These are phyloP conservation scores for Tagetes patula DNA, from an alignment of 129 eudicot species.

Conservation along the genomic window DNA sequence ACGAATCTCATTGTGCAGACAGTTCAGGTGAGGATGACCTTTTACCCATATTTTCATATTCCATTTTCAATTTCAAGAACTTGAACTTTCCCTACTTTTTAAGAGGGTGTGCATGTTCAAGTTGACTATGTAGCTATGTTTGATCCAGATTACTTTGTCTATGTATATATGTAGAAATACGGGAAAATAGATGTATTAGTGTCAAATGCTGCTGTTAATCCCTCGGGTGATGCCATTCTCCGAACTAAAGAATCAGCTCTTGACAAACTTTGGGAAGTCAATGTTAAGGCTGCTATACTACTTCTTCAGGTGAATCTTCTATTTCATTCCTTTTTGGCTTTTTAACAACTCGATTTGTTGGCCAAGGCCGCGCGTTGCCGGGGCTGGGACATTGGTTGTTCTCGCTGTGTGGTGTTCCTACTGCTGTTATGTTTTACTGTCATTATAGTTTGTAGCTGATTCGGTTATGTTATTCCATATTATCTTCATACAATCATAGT, in stretches of 20 bases:
- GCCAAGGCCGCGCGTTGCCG: too few species aligned
- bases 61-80: not conserved
- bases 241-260: slow-evolving; percentile 71
- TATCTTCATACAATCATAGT: too few species aligned
- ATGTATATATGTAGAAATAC: slow-evolving; percentile 70
- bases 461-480: too few species aligned
- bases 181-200: slow-evolving; percentile 88
- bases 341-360: too few species aligned
- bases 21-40: slow-evolving; percentile 47
- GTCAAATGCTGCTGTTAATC: slow-evolving; percentile 96
- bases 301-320: slow-evolving; percentile 79
- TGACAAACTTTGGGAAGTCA: slow-evolving; percentile 93
- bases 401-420: too few species aligned
- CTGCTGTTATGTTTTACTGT: too few species aligned
- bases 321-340: too few species aligned
- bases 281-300: slow-evolving; percentile 77
- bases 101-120: not conserved
- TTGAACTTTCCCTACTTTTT: not conserved
- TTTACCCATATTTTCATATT: not conserved
- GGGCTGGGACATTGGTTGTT: too few species aligned
- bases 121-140: not conserved
- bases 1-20: slow-evolving; percentile 74
- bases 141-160: not conserved
- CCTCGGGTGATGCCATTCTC: slow-evolving; percentile 59
- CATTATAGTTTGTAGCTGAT: too few species aligned